These are phyloP conservation scores for Nepenthes mirabilis DNA, from an alignment of 148 eudicot genomes.

Conservation along the genomic window DNA sequence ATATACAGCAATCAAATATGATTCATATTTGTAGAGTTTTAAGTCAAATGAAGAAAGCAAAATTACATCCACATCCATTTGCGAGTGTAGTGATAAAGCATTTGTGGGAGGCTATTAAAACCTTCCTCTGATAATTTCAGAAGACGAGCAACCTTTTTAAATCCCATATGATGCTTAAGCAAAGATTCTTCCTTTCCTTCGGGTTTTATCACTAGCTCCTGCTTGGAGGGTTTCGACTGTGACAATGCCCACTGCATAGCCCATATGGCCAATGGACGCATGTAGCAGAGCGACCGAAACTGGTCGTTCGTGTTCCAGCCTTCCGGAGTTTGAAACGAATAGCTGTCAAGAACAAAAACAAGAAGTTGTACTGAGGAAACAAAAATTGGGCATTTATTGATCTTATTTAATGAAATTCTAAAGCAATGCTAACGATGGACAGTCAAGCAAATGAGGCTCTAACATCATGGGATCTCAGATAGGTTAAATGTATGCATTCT, in stretches of 20 bases:
- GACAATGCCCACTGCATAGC: conserved; percentile 40
- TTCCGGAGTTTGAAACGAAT: conserved; percentile 41
- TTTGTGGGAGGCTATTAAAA: conserved; percentile 17
- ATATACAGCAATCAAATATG: not conserved
- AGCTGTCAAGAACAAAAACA: conserved; percentile 8
- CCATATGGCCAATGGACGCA: conserved; percentile 47
- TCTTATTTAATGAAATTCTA: not conserved
- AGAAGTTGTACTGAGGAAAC: not conserved
- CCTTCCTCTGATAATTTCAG: conserved; percentile 24
- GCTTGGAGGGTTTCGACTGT: conserved; percentile 11
- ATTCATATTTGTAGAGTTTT: not conserved
- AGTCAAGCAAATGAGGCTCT: no score
- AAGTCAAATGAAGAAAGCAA: not conserved
- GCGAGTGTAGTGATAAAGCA: conserved; percentile 25
- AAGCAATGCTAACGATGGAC: no score
- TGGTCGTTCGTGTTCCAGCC: conserved; percentile 34
- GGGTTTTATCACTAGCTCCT: conserved; percentile 6
- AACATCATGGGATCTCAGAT: no score
- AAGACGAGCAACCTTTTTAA: conserved; percentile 25
- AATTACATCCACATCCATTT: conserved; percentile 10
- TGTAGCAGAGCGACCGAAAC: conserved; percentile 35
- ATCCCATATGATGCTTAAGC: conserved; percentile 20
- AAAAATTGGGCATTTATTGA: not conserved
- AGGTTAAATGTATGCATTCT: no score
- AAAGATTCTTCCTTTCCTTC: conserved; percentile 20